These are phyloP conservation scores for Acacia crassicarpa DNA, from an alignment of 306 rosid genomes.

Conservation along the genomic window DNA sequence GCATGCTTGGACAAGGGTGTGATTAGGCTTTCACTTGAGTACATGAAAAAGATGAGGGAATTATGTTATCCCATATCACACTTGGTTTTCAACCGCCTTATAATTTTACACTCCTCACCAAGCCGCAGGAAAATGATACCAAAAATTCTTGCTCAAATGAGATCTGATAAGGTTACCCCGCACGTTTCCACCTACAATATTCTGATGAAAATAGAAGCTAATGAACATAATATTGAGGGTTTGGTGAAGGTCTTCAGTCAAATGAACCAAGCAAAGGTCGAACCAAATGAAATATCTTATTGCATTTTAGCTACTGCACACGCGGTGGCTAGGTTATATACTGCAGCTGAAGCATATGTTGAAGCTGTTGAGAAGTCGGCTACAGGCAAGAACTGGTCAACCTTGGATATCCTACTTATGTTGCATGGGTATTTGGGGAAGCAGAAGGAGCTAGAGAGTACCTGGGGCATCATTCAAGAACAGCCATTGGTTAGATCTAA, in stretches of 20 bases:
- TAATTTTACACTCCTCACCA: constrained; percentile 67
- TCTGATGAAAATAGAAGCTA: constrained; percentile 92
- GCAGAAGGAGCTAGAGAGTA: constrained; percentile 67
- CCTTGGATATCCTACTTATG: constrained; percentile 68
- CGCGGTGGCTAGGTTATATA: constrained; percentile 70
- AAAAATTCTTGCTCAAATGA: constrained; percentile 76
- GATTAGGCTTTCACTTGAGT: constrained; percentile 72
- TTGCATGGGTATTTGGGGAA: constrained; percentile 77
- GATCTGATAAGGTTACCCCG: constrained; percentile 71
- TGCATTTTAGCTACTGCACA: constrained; percentile 87
- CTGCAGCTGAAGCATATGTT: constrained; percentile 72
- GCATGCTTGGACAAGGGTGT: constrained; percentile 85
- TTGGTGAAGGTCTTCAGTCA: constrained; percentile 58
- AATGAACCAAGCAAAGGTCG: constrained; percentile 68
- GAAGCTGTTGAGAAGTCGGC: constrained; percentile 74
- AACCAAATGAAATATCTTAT: constrained; percentile 82
- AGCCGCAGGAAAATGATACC: constrained; percentile 60
- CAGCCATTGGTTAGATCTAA: constrained; percentile 71
- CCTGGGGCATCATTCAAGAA: constrained; percentile 62
- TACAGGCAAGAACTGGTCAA: constrained; percentile 80
- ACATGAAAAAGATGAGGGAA: constrained; percentile 93
- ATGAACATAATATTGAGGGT: constrained; percentile 70
- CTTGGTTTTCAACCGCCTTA: constrained; percentile 85
- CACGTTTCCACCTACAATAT: constrained; percentile 92
- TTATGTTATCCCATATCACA: constrained; percentile 71